Base-by-base conservation (phyloP, 2,329 filamentous ascomycete genomes). In the Zymoseptoria crescenta region DNA sequence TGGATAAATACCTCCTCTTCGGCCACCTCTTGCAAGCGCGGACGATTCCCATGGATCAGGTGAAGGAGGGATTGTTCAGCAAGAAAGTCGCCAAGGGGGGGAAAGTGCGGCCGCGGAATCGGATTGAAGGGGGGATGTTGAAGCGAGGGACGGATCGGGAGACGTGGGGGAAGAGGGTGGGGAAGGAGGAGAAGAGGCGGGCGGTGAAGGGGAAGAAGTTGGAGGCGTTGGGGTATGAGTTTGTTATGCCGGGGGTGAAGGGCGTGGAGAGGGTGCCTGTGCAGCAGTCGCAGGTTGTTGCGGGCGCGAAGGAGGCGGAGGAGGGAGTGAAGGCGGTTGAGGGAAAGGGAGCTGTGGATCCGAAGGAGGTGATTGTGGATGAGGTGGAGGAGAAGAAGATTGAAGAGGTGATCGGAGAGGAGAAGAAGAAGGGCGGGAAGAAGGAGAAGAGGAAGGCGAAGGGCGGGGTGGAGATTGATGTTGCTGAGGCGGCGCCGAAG, bases 1-100 rank as follows among this genome's bases (percentile, higher is more conserved):
- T 99, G 94, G 85, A 96, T 80, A 95, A 92, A 77, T 99, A 99
- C 76, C 84, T 97, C 48, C 82, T 99, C 71, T 97, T 96, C 74
- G 90, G 91, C 5, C 93, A 96, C 73, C 88, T 97, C 62, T 80
- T 99, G 67, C 93, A 95, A 75, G 93, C 92, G 75, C 89, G 90
- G 72, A 79, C 86, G 24, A 83, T 96, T 3, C 84, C 89, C 3
- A 78, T 84, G 59, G 89, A 89, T 61, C 86, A 92, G 71, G 79
- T 96, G 50, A 90, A 95, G 72, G 81, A 86, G 24, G 82, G 90
- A 62, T 79, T 96, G 56, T 97, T 91, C 84, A 91, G 91, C 45
- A 56, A 51, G n/a, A 58, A 58, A 21, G 59, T 59, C 19, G 58
- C 59, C 28, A 90, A 91, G 69, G 93, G 95, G 75, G 63, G 85